phyloP scores from a whole-genome alignment of 129 eudicot genomes.

The Ambrosia trifida region DNA sequence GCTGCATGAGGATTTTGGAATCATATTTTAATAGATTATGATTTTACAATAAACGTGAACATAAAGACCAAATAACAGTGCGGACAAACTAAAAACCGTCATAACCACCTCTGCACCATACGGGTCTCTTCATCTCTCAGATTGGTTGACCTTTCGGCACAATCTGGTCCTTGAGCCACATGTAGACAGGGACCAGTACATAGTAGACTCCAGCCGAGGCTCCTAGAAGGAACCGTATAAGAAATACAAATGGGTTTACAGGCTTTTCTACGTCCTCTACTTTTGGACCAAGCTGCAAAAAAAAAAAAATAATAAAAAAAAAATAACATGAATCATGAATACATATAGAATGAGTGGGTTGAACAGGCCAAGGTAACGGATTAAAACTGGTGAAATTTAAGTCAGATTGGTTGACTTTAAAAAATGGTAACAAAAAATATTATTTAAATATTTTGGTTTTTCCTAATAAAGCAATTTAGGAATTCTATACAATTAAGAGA shows the following conservation, averaged over 20 bases:
- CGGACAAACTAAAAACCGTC: conserved; percentile 15
- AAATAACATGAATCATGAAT: too few relatives aligned
- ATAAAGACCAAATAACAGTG: conserved; percentile 21
- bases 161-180: conserved; percentile 91
- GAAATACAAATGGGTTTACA: conserved; percentile 61
- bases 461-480: too few relatives aligned
- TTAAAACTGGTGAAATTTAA: too few relatives aligned
- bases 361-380: too few relatives aligned
- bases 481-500: too few relatives aligned
- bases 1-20: too few relatives aligned
- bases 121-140: conserved; percentile 22
- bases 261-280: conserved; percentile 75
- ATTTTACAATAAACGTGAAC: conserved; percentile 2
- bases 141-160: conserved; percentile 88
- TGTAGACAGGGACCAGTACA: conserved; percentile 83
- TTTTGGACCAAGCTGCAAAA: conserved; percentile 96
- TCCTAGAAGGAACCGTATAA: conserved; percentile 72
- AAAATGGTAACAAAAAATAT: too few relatives aligned
- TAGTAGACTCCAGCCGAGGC: conserved; percentile 70
- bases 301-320: too few relatives aligned
- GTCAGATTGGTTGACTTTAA: too few relatives aligned
- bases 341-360: too few relatives aligned
- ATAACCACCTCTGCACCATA: conserved; percentile 11
- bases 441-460: too few relatives aligned
- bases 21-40: too few relatives aligned